Evolutionary conservation across 1,284 basidiomycete species (phyloP).

Genomic region (Gomphus bonarii): DNA sequence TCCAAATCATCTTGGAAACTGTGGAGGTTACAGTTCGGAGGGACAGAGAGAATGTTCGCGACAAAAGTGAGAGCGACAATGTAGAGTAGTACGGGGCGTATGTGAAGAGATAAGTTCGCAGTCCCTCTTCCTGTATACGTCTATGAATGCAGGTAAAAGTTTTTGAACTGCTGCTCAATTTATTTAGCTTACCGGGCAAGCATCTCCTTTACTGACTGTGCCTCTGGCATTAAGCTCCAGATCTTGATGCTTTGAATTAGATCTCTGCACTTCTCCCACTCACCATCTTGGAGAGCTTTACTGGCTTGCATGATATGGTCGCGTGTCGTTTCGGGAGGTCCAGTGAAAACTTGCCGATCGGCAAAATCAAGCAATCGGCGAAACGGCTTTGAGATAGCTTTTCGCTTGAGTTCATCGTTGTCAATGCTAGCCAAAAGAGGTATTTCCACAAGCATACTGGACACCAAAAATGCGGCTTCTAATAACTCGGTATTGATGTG

Average conservation of each 20-base stretch:
- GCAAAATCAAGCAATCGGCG: conserved; percentile 93
- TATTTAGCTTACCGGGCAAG: conserved; percentile 63
- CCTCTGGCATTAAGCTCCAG: conserved; percentile 93
- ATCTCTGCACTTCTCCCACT: conserved; percentile 94
- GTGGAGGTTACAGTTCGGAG: conserved; percentile 79
- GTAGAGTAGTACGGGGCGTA: conserved; percentile 93
- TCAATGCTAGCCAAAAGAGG: conserved; percentile 91
- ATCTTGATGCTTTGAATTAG: conserved; percentile 95
- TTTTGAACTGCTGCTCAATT: conserved; percentile 9
- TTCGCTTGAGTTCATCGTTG: conserved; percentile 86
- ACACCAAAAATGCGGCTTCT: conserved; percentile 95
- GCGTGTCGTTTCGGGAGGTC: conserved; percentile 95
- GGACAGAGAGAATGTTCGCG: conserved; percentile 81
- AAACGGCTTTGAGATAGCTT: conserved; percentile 92
- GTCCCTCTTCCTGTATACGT: conserved; percentile 95
- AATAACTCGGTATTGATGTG: conserved; percentile 98
- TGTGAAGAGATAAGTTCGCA: conserved; percentile 97
- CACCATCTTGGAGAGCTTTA: conserved; percentile 92
- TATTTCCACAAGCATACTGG: conserved; percentile 98
- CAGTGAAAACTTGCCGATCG: conserved; percentile 95
- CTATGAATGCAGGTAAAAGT: conserved; percentile 27
- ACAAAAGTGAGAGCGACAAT: conserved; percentile 79
- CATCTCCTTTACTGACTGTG: conserved; percentile 86
- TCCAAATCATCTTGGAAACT: conserved; percentile 99
- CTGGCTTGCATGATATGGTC: conserved; percentile 99